A percentile compares a stretch with the other conserved stretches of the same genome.
Conservation (phyloP, 192 early-diverging fungal genomes). For the Phlyctochytrium bullatum region DNA sequence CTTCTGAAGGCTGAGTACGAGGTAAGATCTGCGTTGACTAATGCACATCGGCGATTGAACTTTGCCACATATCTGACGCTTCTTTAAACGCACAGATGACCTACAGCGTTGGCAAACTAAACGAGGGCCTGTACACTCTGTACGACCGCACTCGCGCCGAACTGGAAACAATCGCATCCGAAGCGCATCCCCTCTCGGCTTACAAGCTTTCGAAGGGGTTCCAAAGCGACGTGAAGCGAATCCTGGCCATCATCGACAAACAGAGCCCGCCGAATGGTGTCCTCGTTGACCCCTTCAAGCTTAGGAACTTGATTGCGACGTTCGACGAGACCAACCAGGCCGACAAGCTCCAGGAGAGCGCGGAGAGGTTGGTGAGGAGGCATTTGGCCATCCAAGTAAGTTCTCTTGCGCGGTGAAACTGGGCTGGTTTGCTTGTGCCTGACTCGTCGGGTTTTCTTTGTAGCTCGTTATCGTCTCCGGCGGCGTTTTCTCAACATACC, state of each 20-base stretch:
- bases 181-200: slow-evolving; percentile 15
- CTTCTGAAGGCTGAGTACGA: slow-evolving; percentile 36
- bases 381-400: slow-evolving; percentile 32
- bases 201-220: slow-evolving; percentile 18
- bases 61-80: no score
- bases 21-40: slow-evolving; percentile 5
- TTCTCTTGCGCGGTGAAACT: not conserved
- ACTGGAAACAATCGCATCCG: slow-evolving; percentile 11
- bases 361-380: slow-evolving; percentile 28
- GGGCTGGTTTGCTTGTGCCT: not conserved
- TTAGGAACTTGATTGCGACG: slow-evolving; percentile 34
- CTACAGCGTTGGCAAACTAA: slow-evolving; percentile 39
- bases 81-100: slow-evolving; percentile 30
- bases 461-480: slow-evolving; percentile 17
- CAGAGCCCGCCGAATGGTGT: slow-evolving; percentile 20
- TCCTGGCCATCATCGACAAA: slow-evolving; percentile 30
- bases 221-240: slow-evolving; percentile 24
- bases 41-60: not conserved
- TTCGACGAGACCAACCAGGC: slow-evolving; percentile 30
- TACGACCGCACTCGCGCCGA: slow-evolving; percentile 26
- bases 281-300: slow-evolving; percentile 30
- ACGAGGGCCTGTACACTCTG: slow-evolving; percentile 34
- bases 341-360: slow-evolving; percentile 30
- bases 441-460: not conserved
- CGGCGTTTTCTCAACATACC: slow-evolving; percentile 30